Evolutionary conservation across 805 yeast species (phyloP), one percentile per base, ranked within the genome.

Genomic region (Kazachstania africana): DNA sequence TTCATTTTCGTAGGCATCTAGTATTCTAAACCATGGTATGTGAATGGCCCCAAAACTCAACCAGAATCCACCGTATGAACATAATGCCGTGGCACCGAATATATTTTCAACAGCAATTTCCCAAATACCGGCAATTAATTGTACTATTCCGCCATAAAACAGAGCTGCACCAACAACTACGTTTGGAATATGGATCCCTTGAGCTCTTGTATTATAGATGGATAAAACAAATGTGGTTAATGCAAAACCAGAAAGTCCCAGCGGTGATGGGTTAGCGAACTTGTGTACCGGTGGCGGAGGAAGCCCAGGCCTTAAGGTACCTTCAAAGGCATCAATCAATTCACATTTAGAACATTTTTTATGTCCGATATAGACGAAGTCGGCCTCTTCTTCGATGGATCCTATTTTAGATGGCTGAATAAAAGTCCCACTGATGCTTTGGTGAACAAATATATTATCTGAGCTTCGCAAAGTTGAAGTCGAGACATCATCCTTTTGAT

Each of bases 261-360:
- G 54, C 6, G 82, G 79, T 24, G 75, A 75, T 13, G 82, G 78
- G 47, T 74, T 75, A 28, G 70, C 82, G 44, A 75, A 64, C 39
- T 65, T 65, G 43, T 75, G 75, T 10, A 57, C 50, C 10, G 87
- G 68, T 4, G 70, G 68, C 12, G 68, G 64, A 18, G 70, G 51
- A 33, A 62, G 27, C 63, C 82, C 88, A 16, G 91, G 83, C 41
- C 75, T 75, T 50, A 80, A 59, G 12, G 78, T 67, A 75, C 95
- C 95, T 55, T 94, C 94, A 43, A 79, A 79, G 2, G 87, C 88
- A 16, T 57, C 56, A 31, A 62, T 55, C 35, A 79, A 61, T 31
- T 79, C 88, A 32, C 63, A 53, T 43, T 67, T 70, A 34, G 72
- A 63, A 38, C 78, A 83, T 53, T 70, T 75, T 39, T 78, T 75